Conservation (phyloP, 1,139 yeast genomes). For the Taphrina sp. region DNA sequence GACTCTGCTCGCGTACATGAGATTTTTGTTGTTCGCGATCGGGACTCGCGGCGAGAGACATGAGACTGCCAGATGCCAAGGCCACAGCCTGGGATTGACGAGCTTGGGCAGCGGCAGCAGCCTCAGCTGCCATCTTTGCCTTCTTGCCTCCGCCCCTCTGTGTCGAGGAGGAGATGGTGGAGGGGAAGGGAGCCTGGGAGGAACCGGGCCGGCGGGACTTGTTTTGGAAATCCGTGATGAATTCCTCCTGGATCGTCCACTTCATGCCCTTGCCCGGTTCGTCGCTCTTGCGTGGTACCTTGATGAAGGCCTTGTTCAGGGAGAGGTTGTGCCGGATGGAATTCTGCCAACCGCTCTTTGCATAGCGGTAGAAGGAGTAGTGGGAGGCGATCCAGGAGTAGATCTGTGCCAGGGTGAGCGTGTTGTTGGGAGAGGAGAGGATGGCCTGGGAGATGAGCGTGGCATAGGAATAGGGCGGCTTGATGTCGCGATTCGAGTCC, state of each 20-base stretch:
- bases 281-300: conserved; percentile 89
- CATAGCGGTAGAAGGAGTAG: conserved; percentile 86
- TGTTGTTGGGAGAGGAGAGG: conserved; percentile 80
- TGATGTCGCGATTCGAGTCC: conserved; percentile 76
- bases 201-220: conserved; percentile 21
- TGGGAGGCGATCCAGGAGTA: conserved; percentile 85
- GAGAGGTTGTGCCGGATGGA: conserved; percentile 80
- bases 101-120: conserved; percentile 13
- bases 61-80: too few relatives aligned
- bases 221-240: conserved; percentile 67
- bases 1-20: not conserved
- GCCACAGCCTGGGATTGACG: conserved; percentile 4
- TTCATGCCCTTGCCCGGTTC: conserved; percentile 99
- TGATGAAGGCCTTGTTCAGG: conserved; percentile 82
- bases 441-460: conserved; percentile 98
- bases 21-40: not conserved
- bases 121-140: conserved; percentile 15
- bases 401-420: conserved; percentile 83
- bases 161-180: conserved; percentile 18
- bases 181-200: conserved; percentile 21
- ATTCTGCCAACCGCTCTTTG: conserved; percentile 95
- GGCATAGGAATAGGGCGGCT: conserved; percentile 96
- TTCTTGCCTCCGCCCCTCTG: conserved; percentile 21
- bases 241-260: conserved; percentile 90
- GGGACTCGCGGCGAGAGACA: too few relatives aligned